Evolutionary conservation across 2,329 filamentous ascomycete genomes (phyloP).

Genomic region (Epichloe scottii): DNA sequence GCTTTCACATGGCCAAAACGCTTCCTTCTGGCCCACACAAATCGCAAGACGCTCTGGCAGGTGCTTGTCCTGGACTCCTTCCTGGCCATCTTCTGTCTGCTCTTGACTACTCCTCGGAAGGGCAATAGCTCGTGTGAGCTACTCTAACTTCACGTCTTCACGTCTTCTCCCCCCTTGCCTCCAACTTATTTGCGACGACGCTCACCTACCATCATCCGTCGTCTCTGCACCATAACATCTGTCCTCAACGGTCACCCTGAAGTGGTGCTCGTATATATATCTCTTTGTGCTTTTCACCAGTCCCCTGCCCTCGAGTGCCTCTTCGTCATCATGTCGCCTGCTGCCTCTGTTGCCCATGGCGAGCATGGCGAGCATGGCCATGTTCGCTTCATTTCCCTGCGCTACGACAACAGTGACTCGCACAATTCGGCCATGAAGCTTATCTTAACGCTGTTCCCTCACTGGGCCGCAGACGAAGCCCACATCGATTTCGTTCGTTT

Average conservation of each 20-base stretch:
- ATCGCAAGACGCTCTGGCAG: too few relatives aligned
- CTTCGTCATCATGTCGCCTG: slow-evolving; percentile 20
- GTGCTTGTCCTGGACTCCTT: slow-evolving; percentile 7
- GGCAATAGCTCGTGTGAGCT: slow-evolving; percentile 29
- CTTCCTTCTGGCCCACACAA: slow-evolving; percentile 17
- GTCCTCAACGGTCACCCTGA: background rate
- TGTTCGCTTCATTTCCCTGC: slow-evolving; percentile 57
- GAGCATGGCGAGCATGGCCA: slow-evolving; percentile 24
- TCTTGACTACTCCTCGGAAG: slow-evolving; percentile 14
- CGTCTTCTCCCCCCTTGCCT: background rate
- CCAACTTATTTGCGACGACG: background rate
- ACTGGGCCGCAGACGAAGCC: slow-evolving; percentile 65
- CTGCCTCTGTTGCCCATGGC: slow-evolving; percentile 6
- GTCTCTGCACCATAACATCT: background rate
- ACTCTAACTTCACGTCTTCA: slow-evolving; percentile 9
- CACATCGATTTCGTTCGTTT: slow-evolving; percentile 79
- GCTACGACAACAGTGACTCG: slow-evolving; percentile 66
- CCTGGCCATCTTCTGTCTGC: slow-evolving; percentile 7
- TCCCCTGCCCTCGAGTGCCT: background rate
- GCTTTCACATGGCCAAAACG: slow-evolving; percentile 18
- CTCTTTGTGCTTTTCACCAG: background rate
- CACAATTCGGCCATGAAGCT: slow-evolving; percentile 68
- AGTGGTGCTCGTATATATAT: background rate
- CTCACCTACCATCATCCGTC: slow-evolving; percentile 1
- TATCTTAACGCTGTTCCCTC: slow-evolving; percentile 65